Conservation (phyloP, 73 alveolate species). For the Paramecium pentaurelia region DNA sequence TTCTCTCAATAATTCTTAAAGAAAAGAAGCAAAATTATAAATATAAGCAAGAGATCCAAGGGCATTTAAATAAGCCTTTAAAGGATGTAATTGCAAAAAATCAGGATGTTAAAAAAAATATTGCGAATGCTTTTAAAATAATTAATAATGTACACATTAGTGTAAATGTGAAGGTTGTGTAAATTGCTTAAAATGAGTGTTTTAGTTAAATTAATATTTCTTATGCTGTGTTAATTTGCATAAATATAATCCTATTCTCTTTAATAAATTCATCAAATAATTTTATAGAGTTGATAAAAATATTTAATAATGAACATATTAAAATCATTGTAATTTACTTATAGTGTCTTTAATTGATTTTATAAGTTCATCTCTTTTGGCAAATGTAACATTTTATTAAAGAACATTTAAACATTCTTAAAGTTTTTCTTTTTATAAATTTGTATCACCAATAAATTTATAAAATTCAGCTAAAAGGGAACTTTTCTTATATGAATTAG, state of each 20-base stretch:
- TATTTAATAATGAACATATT: neutral
- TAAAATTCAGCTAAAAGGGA: neutral
- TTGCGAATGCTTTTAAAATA: constrained; percentile 71
- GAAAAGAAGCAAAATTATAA: constrained; percentile 66
- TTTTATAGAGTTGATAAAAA: neutral
- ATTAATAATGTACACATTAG: neutral
- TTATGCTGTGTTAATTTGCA: neutral
- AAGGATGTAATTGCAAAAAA: constrained; percentile 74
- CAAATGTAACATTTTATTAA: neutral
- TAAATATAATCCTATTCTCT: neutral
- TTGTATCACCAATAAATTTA: neutral
- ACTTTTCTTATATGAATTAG: neutral
- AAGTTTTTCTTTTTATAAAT: neutral
- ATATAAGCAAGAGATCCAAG: constrained; percentile 75
- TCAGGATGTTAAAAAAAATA: constrained; percentile 76
- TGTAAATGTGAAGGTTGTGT: constrained; percentile 35
- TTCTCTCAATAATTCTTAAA: constrained; percentile 68
- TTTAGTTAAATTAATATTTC: neutral
- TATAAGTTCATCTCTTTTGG: neutral
- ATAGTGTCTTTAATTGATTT: neutral
- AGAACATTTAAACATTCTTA: neutral
- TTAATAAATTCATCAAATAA: neutral
- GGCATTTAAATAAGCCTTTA: constrained; percentile 64
- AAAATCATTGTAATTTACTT: neutral
- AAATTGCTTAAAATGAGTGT: neutral